Base-by-base conservation (phyloP, 106 monocot genomes). In the Agapanthus africanus region DNA sequence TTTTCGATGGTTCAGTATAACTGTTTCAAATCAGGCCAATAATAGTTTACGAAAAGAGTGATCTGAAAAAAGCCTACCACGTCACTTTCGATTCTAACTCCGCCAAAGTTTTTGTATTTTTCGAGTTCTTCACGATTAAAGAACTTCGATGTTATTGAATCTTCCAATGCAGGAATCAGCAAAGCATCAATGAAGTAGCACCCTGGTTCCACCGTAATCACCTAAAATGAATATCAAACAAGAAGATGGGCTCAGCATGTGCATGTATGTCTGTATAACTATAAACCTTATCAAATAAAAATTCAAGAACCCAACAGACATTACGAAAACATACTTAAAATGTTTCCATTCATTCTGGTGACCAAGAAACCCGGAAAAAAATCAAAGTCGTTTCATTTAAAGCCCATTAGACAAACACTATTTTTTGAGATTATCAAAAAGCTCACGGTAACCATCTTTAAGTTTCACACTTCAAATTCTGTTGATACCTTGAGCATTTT, bases 171-270 rank as follows among this genome's bases (percentile, higher is more conserved):
- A 40, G 84, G 92, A 75, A 61, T 56, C 31, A 99, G 77, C 61
- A 99, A 70, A 75, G 89, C 87, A 72, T 92, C 84, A 70, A 92
- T 92, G 80, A 99, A 99, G 51, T 92, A 99, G 74, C 92, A 99
- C 37, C 97, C 97, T 61, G 92, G 97, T 74, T 99, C 97, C 70
- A 92, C 92, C 1, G 97, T 97, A 27, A 97, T 90, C 65, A 99
- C 92, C 97, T 99, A 72, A 69, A 74, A 78, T 39, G 18, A 31
- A 54, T n/a, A 57, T 37, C 38, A 57, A 39, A 38, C 35, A n/a
- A n/a, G n/a, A 26, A 11, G 28, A 52, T 27, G 27, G 31, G 56
- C 19, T 56, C 31, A 56, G 14, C 52, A 52, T 23, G 52, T 26
- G 52, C 23, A 59, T 32, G n/a, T n/a, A 59, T 59, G 6, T 15